Evolutionary conservation across 345 rosid species (phyloP).

Genomic region (Aethionema arabicum): DNA sequence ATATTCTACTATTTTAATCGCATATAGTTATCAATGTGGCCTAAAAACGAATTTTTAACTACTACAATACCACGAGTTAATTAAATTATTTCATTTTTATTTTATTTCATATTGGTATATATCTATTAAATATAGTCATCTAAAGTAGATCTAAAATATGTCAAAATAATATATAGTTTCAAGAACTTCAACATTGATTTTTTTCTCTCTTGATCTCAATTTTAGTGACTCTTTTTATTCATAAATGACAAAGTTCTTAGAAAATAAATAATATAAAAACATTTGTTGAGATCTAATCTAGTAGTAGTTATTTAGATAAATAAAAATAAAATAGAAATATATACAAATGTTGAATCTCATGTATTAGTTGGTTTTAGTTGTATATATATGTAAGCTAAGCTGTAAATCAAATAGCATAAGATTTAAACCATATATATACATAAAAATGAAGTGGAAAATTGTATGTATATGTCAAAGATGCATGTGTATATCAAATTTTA

Average conservation of each 20-base stretch:
- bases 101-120: neutral
- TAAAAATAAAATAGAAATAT: neutral
- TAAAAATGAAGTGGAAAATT: conserved; percentile 21
- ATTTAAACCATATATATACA: conserved; percentile 14
- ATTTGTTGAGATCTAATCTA: conserved; percentile 24
- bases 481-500: conserved; percentile 27
- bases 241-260: neutral
- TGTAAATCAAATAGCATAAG: conserved; percentile 19
- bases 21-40: too few species aligned
- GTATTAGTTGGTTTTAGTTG: conserved; percentile 32
- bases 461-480: conserved; percentile 25
- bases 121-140: neutral
- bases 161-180: neutral
- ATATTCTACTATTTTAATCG: too few species aligned
- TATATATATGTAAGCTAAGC: conserved; percentile 34
- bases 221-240: neutral
- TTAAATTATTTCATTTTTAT: conserved; percentile 6
- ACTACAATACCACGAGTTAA: too few species aligned
- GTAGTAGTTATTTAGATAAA: neutral
- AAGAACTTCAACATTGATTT: neutral
- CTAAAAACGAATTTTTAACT: too few species aligned
- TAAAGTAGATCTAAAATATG: conserved; percentile 1
- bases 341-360: neutral
- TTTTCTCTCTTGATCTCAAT: conserved; percentile 9
- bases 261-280: conserved; percentile 3